Percentiles rank a stretch among this genome's conserved stretches.
phyloP scores from a whole-genome alignment of 2,329 filamentous ascomycete genomes.

The Cladophialophora yegresii region DNA sequence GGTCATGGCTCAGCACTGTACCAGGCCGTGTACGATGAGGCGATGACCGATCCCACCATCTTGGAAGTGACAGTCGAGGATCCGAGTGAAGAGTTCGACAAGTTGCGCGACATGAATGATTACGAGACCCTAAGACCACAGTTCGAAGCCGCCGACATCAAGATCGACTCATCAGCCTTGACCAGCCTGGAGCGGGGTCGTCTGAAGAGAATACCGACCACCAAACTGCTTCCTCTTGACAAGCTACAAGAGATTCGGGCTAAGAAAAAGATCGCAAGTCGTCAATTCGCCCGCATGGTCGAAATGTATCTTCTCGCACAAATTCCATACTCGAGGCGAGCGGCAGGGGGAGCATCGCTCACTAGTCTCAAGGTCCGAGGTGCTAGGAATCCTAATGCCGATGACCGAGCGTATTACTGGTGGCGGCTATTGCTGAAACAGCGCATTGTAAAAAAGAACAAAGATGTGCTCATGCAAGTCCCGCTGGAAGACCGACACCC shows the following conservation, averaged over 20 bases:
- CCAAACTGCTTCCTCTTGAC: conserved; percentile 56
- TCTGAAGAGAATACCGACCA: conserved; percentile 51
- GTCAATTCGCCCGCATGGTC: conserved; percentile 63
- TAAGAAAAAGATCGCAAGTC: conserved; percentile 59
- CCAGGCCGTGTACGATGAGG: conserved; percentile 71
- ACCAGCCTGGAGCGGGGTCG: conserved; percentile 41
- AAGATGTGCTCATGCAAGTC: conserved; percentile 61
- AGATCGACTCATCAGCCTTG: conserved; percentile 47
- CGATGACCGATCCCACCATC: conserved; percentile 67
- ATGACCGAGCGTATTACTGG: conserved; percentile 64
- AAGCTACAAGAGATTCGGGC: conserved; percentile 54
- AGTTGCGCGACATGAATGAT: conserved; percentile 64
- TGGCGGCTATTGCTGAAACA: conserved; percentile 67
- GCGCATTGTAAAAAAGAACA: conserved; percentile 62
- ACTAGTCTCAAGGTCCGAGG: conserved; percentile 54
- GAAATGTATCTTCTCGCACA: conserved; percentile 64
- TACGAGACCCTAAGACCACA: conserved; percentile 58
- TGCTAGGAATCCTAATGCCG: conserved; percentile 51
- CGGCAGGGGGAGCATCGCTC: conserved; percentile 53
- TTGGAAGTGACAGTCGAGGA: conserved; percentile 91
- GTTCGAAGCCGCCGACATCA: conserved; percentile 51
- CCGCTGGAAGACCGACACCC: conserved; percentile 59
- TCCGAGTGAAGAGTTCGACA: conserved; percentile 72
- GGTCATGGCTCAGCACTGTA: conserved; percentile 82
- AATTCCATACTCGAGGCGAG: conserved; percentile 54